Evolutionary conservation across 2,329 filamentous ascomycete genomes (phyloP).

Genomic region (Karstenula rhodostoma): DNA sequence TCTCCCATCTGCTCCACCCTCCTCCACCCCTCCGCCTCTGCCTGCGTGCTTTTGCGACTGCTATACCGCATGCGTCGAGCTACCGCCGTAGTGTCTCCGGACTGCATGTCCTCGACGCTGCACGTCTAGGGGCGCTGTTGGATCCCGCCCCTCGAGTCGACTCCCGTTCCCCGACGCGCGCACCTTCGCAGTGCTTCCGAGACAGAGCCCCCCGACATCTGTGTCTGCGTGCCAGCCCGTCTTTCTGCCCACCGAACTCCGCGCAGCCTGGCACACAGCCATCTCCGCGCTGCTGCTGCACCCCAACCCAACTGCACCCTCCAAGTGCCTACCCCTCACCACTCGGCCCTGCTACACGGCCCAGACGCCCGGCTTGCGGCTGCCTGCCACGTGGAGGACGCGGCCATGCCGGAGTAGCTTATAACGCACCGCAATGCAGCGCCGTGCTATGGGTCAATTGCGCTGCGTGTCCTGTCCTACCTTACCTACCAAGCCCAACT

Average conservation of each 20-base stretch:
- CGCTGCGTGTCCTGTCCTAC: not conserved
- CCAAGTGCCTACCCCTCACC: not conserved
- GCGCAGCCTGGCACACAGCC: not conserved
- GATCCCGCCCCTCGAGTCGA: not conserved
- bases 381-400: constrained; percentile 1
- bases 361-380: constrained; percentile 8
- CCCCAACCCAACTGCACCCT: not conserved
- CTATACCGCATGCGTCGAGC: constrained; percentile 3
- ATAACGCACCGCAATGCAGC: no score
- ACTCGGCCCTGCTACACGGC: not conserved
- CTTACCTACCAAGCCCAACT: no score
- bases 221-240: not conserved
- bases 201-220: not conserved
- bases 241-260: not conserved
- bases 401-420: not conserved
- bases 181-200: no score
- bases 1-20: no score
- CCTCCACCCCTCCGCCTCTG: not conserved
- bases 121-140: constrained; percentile 22
- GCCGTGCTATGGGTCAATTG: not conserved
- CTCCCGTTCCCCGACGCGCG: not conserved
- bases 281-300: not conserved
- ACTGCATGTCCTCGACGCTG: constrained; percentile 22
- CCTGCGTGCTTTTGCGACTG: not conserved
- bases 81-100: constrained; percentile 8